Evolutionary conservation across 352 stramenopile genomes (phyloP), one percentile per base, ranked within the genome.

Genomic region (Phytophthora palmivora): DNA sequence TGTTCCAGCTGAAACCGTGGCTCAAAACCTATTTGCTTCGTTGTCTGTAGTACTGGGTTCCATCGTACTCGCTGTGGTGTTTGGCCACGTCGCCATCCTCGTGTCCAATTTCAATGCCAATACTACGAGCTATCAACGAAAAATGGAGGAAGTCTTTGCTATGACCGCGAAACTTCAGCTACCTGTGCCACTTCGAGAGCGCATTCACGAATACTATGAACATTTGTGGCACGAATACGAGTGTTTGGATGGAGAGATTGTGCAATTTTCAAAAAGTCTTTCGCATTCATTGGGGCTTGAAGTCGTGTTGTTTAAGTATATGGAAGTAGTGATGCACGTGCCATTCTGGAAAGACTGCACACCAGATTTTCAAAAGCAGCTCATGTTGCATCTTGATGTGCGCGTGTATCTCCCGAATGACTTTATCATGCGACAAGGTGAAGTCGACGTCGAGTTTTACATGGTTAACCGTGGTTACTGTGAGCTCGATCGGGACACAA

Each of bases 351-450:
- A 66, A 30, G 73, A 88, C 9, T 78, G 71, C 14, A 74, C 65
- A 0, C 70, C 78, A 0, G 80, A 92, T 39, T 88, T 94, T 58
- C 70, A 88, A 48, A 88, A 87, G 61, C 79, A 88, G 43, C 52
- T 92, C 4, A 70, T 90, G 51, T 24, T 87, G 22, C 58, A 63
- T 14, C 51, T 93, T 10, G 66, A 79, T 21, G 79, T 88, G 10
- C 76, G 79, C 34, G 69, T 93, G 12, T 93, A 91, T 55, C 57
- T 92, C 10, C 81, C 83, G 3, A 85, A 94, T 58, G 81, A 92
- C 52, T 94, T 80, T 34, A 79, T 94, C 33, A 80, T 90, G 26
- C 67, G 79, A 8, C 63, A 78, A 30, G 81, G 72, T 3, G 81
- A 92, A 41, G 73, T 88, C 0, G 79, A 74, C 34, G 69, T 75